Conservation (phyloP, 176 grass and related monocot species). For the Themeda triandra region DNA sequence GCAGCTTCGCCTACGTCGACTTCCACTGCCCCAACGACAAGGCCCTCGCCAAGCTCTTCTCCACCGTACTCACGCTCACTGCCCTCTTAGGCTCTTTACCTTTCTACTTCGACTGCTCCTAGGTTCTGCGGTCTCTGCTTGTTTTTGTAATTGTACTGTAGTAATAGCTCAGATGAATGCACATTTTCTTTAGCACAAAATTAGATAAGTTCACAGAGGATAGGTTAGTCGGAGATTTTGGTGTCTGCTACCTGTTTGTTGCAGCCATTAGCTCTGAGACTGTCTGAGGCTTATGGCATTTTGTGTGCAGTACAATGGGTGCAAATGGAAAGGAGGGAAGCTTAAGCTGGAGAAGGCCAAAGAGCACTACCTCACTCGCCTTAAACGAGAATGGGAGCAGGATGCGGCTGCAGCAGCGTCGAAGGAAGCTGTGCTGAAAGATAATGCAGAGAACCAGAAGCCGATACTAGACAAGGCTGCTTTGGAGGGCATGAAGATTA, state of each 20-base stretch:
- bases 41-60: constrained; percentile 75
- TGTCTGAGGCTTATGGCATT: neutral
- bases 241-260: neutral
- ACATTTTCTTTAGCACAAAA: neutral
- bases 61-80: constrained; percentile 37
- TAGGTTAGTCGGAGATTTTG: neutral
- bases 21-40: constrained; percentile 76
- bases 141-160: no score
- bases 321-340: constrained; percentile 94
- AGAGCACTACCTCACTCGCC: constrained; percentile 71
- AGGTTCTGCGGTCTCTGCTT: neutral
- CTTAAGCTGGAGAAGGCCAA: constrained; percentile 86
- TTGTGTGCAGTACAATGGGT: constrained; percentile 84
- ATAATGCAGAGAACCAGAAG: constrained; percentile 31
- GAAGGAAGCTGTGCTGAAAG: constrained; percentile 7
- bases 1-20: constrained; percentile 81
- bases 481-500: constrained; percentile 49
- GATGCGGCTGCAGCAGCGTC: constrained; percentile 30
- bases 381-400: constrained; percentile 80
- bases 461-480: constrained; percentile 20
- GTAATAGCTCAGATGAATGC: neutral
- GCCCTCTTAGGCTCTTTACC: neutral
- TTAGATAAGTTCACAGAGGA: neutral
- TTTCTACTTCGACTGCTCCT: neutral
- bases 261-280: neutral